Evolutionary conservation across 306 rosid genomes (phyloP).

Genomic region (Castanea mollissima): DNA sequence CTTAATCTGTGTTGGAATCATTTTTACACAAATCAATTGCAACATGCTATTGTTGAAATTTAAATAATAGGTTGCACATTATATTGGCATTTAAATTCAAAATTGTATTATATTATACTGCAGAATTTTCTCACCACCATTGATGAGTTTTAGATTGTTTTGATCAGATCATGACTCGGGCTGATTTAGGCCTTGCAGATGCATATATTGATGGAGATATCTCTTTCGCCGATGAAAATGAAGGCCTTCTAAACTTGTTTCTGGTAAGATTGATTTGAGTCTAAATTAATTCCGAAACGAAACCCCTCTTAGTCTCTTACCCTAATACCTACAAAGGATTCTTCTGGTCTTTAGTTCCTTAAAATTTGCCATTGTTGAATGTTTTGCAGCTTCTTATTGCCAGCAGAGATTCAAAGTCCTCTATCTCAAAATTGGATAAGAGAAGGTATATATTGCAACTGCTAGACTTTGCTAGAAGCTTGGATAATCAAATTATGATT

Average conservation of each 20-base stretch:
- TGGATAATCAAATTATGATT: background rate
- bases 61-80: background rate
- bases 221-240: slow-evolving; percentile 69
- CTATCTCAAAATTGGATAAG: slow-evolving; percentile 46
- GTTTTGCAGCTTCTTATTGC: slow-evolving; percentile 75
- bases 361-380: background rate
- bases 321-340: background rate
- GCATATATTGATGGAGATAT: slow-evolving; percentile 77
- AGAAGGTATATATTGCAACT: slow-evolving; percentile 41
- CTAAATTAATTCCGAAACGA: background rate
- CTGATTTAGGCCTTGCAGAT: slow-evolving; percentile 94
- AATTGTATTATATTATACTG: background rate
- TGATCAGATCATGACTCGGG: slow-evolving; percentile 77
- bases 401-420: slow-evolving; percentile 63
- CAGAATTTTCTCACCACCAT: background rate
- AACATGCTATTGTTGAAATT: background rate
- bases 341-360: slow-evolving; percentile 8
- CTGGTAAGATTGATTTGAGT: slow-evolving; percentile 39
- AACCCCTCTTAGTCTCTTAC: background rate
- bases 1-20: background rate
- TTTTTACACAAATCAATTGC: background rate
- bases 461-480: background rate
- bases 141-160: background rate
- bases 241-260: slow-evolving; percentile 64
- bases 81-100: background rate